Percentiles rank a stretch among this genome's conserved stretches.
Conservation (phyloP, 495 filamentous ascomycete genomes). For the Cudoniella acicularis region DNA sequence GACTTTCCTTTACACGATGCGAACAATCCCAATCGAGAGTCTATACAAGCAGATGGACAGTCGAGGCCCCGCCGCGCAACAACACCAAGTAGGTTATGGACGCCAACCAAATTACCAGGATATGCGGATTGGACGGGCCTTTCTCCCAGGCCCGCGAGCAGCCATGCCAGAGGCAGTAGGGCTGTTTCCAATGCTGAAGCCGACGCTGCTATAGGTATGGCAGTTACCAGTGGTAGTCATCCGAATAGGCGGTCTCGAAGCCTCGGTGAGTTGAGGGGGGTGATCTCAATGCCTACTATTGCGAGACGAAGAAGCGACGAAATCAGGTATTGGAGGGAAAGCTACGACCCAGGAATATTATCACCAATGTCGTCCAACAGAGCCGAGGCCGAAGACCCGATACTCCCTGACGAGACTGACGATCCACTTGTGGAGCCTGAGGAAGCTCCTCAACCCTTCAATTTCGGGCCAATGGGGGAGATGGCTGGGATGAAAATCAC, state of each 20-base stretch:
- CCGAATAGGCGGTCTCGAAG: slow-evolving; percentile 49
- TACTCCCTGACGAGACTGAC: slow-evolving; percentile 25
- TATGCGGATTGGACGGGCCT: slow-evolving; percentile 40
- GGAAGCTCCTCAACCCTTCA: slow-evolving; percentile 48
- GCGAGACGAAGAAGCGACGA: slow-evolving; percentile 51
- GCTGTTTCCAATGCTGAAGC: slow-evolving; percentile 10
- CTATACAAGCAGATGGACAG: slow-evolving; percentile 39
- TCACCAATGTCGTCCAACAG: slow-evolving; percentile 46
- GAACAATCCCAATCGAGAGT: slow-evolving; percentile 37
- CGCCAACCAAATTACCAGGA: slow-evolving; percentile 26
- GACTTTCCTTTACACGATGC: slow-evolving; percentile 38
- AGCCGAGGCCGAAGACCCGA: slow-evolving; percentile 37
- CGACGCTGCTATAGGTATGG: slow-evolving; percentile 41
- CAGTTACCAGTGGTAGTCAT: slow-evolving; percentile 43
- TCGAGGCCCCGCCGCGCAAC: slow-evolving; percentile 30
- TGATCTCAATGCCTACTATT: slow-evolving; percentile 21
- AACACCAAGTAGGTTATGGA: slow-evolving; percentile 26
- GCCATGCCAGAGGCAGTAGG: slow-evolving; percentile 42
- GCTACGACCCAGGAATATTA: slow-evolving; percentile 41
- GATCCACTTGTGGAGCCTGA: slow-evolving; percentile 18
- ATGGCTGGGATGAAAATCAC: slow-evolving; percentile 53
- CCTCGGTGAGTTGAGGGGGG: slow-evolving; percentile 45
- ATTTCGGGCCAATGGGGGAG: slow-evolving; percentile 41
- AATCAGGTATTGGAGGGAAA: slow-evolving; percentile 55
- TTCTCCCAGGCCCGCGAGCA: slow-evolving; percentile 50